phyloP scores from a whole-genome alignment of 164 flowering plant genomes.

The Tetracentron sinense region DNA sequence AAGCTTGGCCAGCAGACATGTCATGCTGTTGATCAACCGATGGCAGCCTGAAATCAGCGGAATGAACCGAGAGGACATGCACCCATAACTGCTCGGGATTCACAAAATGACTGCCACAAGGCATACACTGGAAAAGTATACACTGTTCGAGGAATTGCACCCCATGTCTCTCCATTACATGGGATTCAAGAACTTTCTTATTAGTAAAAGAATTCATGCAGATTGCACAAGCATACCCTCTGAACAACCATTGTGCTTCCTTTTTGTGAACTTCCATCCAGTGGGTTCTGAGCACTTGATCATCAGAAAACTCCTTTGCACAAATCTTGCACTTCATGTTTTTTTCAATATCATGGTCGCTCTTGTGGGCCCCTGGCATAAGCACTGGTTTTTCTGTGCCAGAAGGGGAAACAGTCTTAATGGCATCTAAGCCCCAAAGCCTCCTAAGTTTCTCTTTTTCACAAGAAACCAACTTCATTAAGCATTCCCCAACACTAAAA shows the following conservation, averaged over 20 bases:
- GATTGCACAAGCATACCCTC: constrained; percentile 93
- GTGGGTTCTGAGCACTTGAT: constrained; percentile 62
- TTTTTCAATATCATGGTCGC: constrained; percentile 18
- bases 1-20: constrained; percentile 18
- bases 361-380: constrained; percentile 23
- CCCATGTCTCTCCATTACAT: constrained; percentile 83
- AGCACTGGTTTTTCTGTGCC: constrained; percentile 27
- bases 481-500: constrained; percentile 42
- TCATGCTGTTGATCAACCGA: constrained; percentile 28
- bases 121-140: constrained; percentile 80
- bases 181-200: constrained; percentile 69
- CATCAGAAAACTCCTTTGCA: constrained; percentile 53
- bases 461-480: constrained; percentile 57
- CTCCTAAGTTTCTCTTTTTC: constrained; percentile 70
- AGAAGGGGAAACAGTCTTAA: constrained; percentile 23
- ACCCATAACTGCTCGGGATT: constrained; percentile 70
- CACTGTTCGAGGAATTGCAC: constrained; percentile 63
- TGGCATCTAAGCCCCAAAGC: constrained; percentile 64
- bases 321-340: constrained; percentile 76
- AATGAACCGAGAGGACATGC: constrained; percentile 73
- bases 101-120: constrained; percentile 76
- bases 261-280: constrained; percentile 83
- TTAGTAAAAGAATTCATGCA: constrained; percentile 90
- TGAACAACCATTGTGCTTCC: constrained; percentile 83
- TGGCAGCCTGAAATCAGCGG: constrained; percentile 45